phyloP scores from a whole-genome alignment of 371 early-diverging fungal species.

The Vairimorpha ceranae region DNA sequence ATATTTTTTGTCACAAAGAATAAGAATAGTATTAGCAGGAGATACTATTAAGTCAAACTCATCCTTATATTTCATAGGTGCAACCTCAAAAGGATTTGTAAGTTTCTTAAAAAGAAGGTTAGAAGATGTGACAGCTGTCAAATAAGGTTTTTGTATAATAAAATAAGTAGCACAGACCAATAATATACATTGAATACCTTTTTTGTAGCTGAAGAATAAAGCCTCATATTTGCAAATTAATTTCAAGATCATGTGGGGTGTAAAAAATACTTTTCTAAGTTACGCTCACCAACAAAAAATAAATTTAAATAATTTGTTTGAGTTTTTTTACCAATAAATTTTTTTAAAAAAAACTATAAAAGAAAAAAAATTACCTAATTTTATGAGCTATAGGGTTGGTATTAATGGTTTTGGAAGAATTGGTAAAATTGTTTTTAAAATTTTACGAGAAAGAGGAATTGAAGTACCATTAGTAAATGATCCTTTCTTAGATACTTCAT shows the following conservation, averaged over 20 bases:
- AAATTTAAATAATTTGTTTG: too few species aligned
- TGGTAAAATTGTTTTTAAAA: slow-evolving; percentile 78
- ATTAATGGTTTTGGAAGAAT: slow-evolving; percentile 94
- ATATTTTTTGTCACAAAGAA: neutral
- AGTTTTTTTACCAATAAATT: too few species aligned
- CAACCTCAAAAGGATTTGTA: neutral
- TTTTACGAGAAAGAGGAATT: slow-evolving; percentile 64
- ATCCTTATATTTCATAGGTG: neutral
- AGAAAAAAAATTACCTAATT: neutral
- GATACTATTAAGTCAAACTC: neutral
- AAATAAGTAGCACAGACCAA: neutral
- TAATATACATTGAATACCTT: neutral
- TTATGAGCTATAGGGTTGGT: slow-evolving; percentile 67
- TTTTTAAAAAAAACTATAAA: too few species aligned
- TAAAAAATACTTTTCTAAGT: too few species aligned
- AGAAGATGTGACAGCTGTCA: neutral
- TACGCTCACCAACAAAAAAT: too few species aligned
- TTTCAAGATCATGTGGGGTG: too few species aligned
- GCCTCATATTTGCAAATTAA: too few species aligned
- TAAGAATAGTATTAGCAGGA: neutral
- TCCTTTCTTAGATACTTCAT: slow-evolving; percentile 84
- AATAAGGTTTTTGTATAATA: neutral
- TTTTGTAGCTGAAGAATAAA: neutral
- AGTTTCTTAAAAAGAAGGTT: neutral
- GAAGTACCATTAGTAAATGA: slow-evolving; percentile 90